Percentiles rank a stretch among this genome's conserved stretches.
phyloP scores from a whole-genome alignment of 345 rosid genomes.

The Populus ilicifolia region DNA sequence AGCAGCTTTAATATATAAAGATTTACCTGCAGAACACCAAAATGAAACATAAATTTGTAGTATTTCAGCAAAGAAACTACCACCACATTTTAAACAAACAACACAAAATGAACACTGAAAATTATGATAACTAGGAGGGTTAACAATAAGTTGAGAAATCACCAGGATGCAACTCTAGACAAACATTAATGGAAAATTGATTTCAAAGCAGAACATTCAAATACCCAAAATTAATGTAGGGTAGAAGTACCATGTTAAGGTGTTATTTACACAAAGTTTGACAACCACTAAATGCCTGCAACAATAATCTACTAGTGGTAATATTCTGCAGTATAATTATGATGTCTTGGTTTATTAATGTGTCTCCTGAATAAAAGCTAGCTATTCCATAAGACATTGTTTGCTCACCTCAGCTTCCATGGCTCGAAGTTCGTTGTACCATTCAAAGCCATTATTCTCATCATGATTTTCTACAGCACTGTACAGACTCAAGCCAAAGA shows the following conservation, averaged over 20 bases:
- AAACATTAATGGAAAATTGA: neutral
- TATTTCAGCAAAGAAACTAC: neutral
- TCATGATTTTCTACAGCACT: constrained; percentile 31
- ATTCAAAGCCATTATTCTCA: constrained; percentile 35
- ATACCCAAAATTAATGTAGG: neutral
- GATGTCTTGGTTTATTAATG: neutral
- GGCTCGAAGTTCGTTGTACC: constrained; percentile 73
- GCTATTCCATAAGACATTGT: neutral
- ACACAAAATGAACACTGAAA: neutral
- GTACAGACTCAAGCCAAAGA: constrained; percentile 52
- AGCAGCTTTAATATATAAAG: constrained; percentile 67
- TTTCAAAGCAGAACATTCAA: neutral
- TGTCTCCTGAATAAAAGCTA: neutral
- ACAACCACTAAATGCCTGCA: neutral
- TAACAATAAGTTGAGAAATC: neutral
- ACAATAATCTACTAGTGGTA: neutral
- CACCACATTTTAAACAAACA: neutral
- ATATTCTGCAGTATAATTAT: neutral
- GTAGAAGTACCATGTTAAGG: neutral
- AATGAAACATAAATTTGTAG: constrained; percentile 5
- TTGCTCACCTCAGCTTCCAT: constrained; percentile 87
- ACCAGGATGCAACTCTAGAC: neutral
- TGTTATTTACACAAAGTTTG: neutral
- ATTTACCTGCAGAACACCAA: constrained; percentile 54
- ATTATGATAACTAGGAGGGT: neutral